Base-by-base conservation (phyloP, 2,329 filamentous ascomycete genomes). In the Aphanoascus verrucosus region DNA sequence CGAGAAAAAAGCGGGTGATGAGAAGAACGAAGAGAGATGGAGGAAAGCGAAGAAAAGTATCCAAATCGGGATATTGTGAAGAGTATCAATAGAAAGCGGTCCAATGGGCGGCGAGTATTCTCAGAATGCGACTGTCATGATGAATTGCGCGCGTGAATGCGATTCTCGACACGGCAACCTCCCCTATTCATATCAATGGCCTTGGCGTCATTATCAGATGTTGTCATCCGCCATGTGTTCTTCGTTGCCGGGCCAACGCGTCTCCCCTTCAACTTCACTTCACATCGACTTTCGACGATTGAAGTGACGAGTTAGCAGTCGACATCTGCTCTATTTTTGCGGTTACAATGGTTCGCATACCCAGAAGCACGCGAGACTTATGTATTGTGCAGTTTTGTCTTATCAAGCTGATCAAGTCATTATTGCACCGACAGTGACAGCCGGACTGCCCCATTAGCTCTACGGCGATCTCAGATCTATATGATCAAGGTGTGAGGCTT, bases 1-100 rank as follows among this genome's bases (percentile, higher is more conserved):
- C 23, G 54, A 61, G 59, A 52, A 49, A 42, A 53, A 41, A 41
- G 35, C 23, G 40, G 15, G 41, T 17, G 31, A 38, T 38, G 23
- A 49, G 44, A 19, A 50, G 31, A n/a, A 42, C 35, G 7, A 34
- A 34, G 38, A 12, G 31, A 52, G 20, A 45, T 28, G 31, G 8
- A 32, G 37, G 35, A 35, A 7, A 44, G 40, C 31, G 32, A 48
- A 41, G 23, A 28, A 28, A 28, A 7, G 7, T 28, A 28, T 28
- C 23, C 7, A 7, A 7, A 28, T 28, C 7, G 23, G 3, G 23
- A 28, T n/a, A 37, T 37, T n/a, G n/a, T 37, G 35, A 12, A 37
- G 35, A 37, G 35, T 12, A 37, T 37, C 35, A 37, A 12, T n/a
- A 37, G 35, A 11, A 3, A 37, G 35, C n/a, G n/a, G n/a, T n/a